These are phyloP conservation scores for Cutaneotrichosporon spelunceum DNA, from an alignment of 1,284 basidiomycete genomes.

Conservation along the genomic window DNA sequence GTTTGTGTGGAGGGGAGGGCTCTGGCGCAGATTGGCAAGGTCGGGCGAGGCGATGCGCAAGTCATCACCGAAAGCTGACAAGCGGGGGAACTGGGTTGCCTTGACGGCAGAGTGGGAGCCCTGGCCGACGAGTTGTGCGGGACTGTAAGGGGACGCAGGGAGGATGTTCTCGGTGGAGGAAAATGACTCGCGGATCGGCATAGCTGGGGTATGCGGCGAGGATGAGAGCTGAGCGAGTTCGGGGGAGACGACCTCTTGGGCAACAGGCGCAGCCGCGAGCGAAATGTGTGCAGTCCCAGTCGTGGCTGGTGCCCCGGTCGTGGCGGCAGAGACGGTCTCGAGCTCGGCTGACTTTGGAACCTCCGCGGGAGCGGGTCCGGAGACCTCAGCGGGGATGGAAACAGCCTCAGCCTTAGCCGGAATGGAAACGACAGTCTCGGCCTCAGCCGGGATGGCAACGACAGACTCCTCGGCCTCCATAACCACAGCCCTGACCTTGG, in stretches of 20 bases:
- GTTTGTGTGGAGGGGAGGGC: neutral
- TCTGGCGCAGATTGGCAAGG: neutral
- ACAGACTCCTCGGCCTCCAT: too few relatives aligned
- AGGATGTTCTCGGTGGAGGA: neutral
- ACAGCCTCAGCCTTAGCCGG: neutral
- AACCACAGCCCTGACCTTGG: neutral
- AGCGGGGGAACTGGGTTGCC: neutral
- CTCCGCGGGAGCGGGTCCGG: neutral
- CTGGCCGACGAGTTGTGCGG: neutral
- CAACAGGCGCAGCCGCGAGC: neutral
- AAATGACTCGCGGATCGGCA: slow-evolving; percentile 5
- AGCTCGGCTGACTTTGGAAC: neutral
- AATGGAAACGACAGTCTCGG: too few relatives aligned
- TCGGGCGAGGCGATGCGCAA: slow-evolving; percentile 2
- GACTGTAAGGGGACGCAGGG: neutral
- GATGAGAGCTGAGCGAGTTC: neutral
- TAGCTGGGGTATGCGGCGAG: slow-evolving; percentile 2
- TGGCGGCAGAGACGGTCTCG: neutral
- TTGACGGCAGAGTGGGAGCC: neutral
- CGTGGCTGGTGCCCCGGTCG: neutral
- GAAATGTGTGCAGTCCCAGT: neutral
- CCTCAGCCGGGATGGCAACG: too few relatives aligned
- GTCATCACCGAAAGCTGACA: slow-evolving; percentile 8
- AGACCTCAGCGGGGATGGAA: neutral
- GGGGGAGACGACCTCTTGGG: neutral